Evolutionary conservation across 2,329 filamentous ascomycete genomes (phyloP).

Genomic region (Magnaporthiopsis poae): DNA sequence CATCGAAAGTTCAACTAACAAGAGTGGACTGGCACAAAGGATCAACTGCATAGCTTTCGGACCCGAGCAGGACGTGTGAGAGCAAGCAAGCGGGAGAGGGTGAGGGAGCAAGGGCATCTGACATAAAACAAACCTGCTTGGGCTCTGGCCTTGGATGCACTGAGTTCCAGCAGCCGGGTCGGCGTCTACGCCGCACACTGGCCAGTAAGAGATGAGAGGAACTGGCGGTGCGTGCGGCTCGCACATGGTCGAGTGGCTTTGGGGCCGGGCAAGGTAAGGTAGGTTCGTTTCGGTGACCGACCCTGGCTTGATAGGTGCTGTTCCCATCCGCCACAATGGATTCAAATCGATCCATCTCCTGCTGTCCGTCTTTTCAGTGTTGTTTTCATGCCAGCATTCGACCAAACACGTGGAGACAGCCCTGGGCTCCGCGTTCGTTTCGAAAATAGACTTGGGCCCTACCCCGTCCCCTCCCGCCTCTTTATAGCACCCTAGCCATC

Average conservation of each 20-base stretch:
- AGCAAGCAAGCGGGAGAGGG: no score
- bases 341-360: not conserved
- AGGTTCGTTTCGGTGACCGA: not conserved
- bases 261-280: no score
- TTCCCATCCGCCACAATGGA: not conserved
- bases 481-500: not conserved
- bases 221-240: no score
- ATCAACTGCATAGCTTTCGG: not conserved
- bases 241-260: not conserved
- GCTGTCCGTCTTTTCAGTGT: not conserved
- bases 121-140: not conserved
- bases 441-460: not conserved
- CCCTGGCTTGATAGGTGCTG: not conserved
- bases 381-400: not conserved
- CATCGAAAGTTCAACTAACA: not conserved
- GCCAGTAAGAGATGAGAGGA: not conserved
- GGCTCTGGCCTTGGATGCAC: not conserved
- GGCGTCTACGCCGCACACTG: not conserved
- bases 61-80: not conserved
- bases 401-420: not conserved
- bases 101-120: not conserved
- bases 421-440: no score
- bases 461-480: not conserved
- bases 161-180: not conserved
- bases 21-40: not conserved